Evolutionary conservation across 768 basidiomycete species (phyloP).

Genomic region (Tricholoma saponaceum): DNA sequence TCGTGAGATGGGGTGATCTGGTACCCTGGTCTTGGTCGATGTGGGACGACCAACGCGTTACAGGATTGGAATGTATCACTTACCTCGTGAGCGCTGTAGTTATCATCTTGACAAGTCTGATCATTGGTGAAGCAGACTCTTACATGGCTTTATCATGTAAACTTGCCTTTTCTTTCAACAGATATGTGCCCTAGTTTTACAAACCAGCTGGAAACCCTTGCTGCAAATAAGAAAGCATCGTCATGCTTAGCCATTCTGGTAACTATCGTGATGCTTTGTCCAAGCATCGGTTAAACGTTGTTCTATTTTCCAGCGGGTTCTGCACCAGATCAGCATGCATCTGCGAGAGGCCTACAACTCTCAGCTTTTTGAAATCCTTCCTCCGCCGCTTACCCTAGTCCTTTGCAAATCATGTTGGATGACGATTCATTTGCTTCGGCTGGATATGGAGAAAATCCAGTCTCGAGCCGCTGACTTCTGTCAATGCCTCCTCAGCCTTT

Average conservation of each 20-base stretch:
- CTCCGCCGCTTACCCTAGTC: constrained; percentile 16
- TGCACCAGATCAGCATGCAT: constrained; percentile 17
- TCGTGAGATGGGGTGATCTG: constrained; percentile 56
- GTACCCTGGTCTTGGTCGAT: constrained; percentile 63
- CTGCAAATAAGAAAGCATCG: constrained; percentile 1
- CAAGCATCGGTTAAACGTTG: neutral
- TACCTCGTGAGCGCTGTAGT: constrained; percentile 37
- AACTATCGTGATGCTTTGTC: neutral
- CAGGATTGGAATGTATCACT: constrained; percentile 45
- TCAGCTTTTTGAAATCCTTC: neutral
- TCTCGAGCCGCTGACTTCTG: constrained; percentile 18
- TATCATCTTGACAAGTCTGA: neutral
- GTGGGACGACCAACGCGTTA: constrained; percentile 53
- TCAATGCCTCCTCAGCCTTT: constrained; percentile 24
- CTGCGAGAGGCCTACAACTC: constrained; percentile 4
- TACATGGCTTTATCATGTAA: constrained; percentile 47
- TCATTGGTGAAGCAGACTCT: constrained; percentile 34
- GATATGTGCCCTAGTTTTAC: constrained; percentile 3
- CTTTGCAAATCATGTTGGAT: constrained; percentile 26
- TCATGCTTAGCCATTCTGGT: constrained; percentile 8
- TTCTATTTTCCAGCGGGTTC: constrained; percentile 18
- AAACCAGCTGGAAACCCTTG: neutral
- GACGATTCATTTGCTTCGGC: constrained; percentile 19
- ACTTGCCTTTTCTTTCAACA: constrained; percentile 13
- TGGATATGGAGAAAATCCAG: constrained; percentile 8